Conservation (phyloP, 768 basidiomycete genomes). For the Lanmaoa pseudosensibilis region DNA sequence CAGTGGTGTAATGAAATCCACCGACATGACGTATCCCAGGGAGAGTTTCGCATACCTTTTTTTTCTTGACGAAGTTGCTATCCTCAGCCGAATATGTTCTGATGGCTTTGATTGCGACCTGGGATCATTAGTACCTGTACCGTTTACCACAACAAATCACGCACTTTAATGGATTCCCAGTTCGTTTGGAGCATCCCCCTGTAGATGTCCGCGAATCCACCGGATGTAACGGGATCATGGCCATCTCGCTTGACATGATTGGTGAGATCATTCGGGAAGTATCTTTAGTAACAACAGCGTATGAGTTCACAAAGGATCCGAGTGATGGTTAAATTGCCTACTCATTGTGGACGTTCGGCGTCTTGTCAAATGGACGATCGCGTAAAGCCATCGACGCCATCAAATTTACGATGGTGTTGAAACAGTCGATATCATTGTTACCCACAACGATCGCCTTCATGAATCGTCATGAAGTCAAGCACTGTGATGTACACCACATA, state of each 20-base stretch:
- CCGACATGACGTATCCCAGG: not conserved
- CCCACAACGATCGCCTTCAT: not conserved
- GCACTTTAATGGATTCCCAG: conserved; percentile 2
- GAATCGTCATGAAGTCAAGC: not conserved
- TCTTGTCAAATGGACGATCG: not conserved
- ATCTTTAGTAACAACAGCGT: not conserved
- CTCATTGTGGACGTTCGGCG: not conserved
- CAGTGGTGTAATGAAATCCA: not conserved
- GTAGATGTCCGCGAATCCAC: conserved; percentile 20
- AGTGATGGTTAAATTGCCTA: conserved; percentile 6
- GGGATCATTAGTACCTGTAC: not conserved
- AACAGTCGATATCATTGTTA: not conserved
- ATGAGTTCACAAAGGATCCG: not conserved
- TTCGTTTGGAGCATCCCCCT: conserved; percentile 11
- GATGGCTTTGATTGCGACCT: conserved; percentile 21
- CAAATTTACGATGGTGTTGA: not conserved
- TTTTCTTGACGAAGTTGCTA: conserved; percentile 9
- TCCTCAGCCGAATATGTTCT: conserved; percentile 16
- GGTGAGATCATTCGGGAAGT: conserved; percentile 9
- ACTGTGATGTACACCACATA: not conserved
- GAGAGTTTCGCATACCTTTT: not conserved
- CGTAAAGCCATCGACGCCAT: not conserved
- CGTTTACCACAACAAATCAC: not conserved
- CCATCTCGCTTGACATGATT: conserved; percentile 5
- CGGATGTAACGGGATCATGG: conserved; percentile 13